Conservation (phyloP, 2,329 filamentous ascomycete species). For the Coniosporium tulheliwenetii region DNA sequence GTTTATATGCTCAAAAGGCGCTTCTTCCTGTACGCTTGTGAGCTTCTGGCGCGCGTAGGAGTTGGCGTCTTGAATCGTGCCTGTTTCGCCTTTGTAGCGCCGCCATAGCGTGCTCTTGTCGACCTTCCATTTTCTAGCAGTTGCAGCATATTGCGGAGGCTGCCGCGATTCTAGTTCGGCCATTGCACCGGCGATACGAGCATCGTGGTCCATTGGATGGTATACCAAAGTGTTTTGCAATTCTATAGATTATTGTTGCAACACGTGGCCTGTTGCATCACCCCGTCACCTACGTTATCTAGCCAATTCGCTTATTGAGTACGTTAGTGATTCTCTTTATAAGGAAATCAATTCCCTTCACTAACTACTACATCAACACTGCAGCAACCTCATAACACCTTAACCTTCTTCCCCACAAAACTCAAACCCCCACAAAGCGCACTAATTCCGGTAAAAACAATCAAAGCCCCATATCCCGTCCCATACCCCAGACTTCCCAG, state of each 20-base stretch:
- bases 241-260: background rate
- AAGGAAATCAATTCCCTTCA: too few relatives aligned
- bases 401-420: slow-evolving; percentile 1
- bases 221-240: background rate
- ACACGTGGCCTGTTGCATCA: background rate
- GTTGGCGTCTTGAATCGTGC: background rate
- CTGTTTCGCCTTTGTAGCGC: background rate
- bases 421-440: slow-evolving; percentile 14
- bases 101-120: background rate
- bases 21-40: background rate
- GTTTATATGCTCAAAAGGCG: background rate
- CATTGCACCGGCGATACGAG: background rate
- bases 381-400: slow-evolving; percentile 11
- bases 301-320: too few relatives aligned
- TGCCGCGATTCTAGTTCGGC: background rate
- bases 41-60: background rate
- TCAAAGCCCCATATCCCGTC: slow-evolving; percentile 24
- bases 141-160: background rate
- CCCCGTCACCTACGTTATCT: too few relatives aligned
- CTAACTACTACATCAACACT: too few relatives aligned
- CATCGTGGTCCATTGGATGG: background rate
- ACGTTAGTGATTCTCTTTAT: too few relatives aligned
- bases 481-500: slow-evolving; percentile 18
- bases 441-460: slow-evolving; percentile 26
- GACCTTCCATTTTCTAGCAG: background rate